Base-by-base conservation (phyloP, 768 basidiomycete genomes). In the Kondoa malvinella region DNA sequence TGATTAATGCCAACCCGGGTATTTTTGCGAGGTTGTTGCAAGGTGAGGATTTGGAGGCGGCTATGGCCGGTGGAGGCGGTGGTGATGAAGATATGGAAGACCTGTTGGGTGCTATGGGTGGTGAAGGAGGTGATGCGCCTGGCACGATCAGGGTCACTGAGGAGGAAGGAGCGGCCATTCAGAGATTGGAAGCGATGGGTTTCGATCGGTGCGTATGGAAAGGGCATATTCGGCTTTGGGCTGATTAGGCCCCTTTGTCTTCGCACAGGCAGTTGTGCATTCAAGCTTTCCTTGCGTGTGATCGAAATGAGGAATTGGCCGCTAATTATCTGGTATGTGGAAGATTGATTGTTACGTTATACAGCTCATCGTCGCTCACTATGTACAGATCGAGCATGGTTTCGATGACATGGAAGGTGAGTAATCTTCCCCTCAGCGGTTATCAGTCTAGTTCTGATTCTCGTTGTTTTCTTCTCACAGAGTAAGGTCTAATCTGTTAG, bases 301-400 rank as follows among this genome's bases (percentile, higher is more conserved):
- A 91, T 77, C 91, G 89, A 82, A 91, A 97, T 75, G 95, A 97
- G 78, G 91, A 96, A 75, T 78, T 92, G 25, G 92, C 95, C 8
- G 95, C 94, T 16, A 95, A 95, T 75, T 94, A 86, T 73, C 77
- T 96, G n/a, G n/a, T 73, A 92, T 96, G 40, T 21, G 40, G 12
- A 8, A 50, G 8, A 8, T 50, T 50, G 8, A 8, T 50, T 8
- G 21, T 21, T 50, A 8, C 40, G 21, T 8, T 50, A 21, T 50
- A 21, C 40, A 8, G 40, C 40, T 21, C 40, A n/a, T 50, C 12
- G 21, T 50, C 40, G 40, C 40, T 8, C 40, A 8, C 40, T 50
- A 8, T 50, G 21, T 21, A 50, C n/a, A 50, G 40, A 50, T 50
- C 21, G 40, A 50, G 40, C 40, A 50, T 50, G 40, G 40, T 50